phyloP scores from a whole-genome alignment of 169 alveolate species.

The Eimeria mitis region DNA sequence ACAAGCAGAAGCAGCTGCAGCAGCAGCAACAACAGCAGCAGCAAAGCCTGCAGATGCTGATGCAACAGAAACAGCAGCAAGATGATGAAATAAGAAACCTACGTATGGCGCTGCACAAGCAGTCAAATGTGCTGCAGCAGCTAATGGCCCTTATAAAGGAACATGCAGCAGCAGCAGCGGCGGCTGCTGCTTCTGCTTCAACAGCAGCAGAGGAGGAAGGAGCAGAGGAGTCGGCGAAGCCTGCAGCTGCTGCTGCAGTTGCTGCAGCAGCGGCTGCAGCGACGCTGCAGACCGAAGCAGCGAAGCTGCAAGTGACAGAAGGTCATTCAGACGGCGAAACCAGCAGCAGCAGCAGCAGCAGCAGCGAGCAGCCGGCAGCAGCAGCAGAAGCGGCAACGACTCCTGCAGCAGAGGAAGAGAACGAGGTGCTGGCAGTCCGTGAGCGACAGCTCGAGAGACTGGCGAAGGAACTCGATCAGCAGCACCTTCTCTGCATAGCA shows the following conservation, averaged over 20 bases:
- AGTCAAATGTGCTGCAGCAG: conserved; percentile 8
- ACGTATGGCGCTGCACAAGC: background rate
- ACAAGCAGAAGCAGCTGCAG: conserved; percentile 19
- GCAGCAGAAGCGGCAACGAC: background rate
- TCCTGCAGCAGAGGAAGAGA: conserved; percentile 1
- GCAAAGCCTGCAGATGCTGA: conserved; percentile 1
- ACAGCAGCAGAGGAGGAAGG: conserved; percentile 10
- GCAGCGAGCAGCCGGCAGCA: background rate
- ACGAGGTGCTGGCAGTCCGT: conserved; percentile 6
- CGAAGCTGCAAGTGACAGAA: conserved; percentile 1
- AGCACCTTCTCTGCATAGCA: conserved; percentile 30
- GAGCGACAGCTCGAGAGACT: conserved; percentile 36
- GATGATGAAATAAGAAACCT: background rate
- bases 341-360: conserved; percentile 19
- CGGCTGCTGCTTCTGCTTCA: background rate
- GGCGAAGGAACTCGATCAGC: conserved; percentile 11
- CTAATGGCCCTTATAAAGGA: conserved; percentile 4
- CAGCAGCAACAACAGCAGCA: conserved; percentile 36
- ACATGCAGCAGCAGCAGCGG: conserved; percentile 21
- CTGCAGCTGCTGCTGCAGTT: background rate
- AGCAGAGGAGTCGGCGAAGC: background rate
- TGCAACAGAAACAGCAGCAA: conserved; percentile 37
- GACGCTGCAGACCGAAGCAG: background rate
- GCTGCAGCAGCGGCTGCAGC: background rate
- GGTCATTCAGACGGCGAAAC: background rate